phyloP scores from a whole-genome alignment of 306 rosid species.

The Vachellia collinsii region DNA sequence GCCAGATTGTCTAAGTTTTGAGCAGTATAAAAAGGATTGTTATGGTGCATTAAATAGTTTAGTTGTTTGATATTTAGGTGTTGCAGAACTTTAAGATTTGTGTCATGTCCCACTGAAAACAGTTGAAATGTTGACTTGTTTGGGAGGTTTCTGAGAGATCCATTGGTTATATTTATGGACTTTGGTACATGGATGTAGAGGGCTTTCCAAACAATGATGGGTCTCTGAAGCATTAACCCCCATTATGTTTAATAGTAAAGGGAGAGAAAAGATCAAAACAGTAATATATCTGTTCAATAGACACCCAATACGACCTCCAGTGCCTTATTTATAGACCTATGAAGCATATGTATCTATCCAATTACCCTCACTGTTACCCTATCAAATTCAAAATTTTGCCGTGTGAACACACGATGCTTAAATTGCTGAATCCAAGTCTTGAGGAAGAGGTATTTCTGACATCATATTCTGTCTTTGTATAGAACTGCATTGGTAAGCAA shows the following conservation, averaged over 20 bases:
- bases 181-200: neutral
- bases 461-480: slow-evolving; percentile 30
- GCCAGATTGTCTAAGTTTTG: neutral
- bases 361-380: too few relatives aligned
- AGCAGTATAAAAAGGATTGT: neutral
- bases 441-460: neutral
- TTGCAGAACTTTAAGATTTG: neutral
- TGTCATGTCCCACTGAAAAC: neutral
- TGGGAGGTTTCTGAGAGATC: neutral
- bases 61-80: neutral
- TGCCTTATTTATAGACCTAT: too few relatives aligned
- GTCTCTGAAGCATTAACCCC: too few relatives aligned
- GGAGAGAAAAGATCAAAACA: too few relatives aligned
- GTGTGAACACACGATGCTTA: neutral
- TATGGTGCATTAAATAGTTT: neutral
- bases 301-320: too few relatives aligned
- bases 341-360: too few relatives aligned
- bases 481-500: slow-evolving; percentile 67
- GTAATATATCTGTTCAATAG: too few relatives aligned
- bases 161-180: neutral
- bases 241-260: too few relatives aligned
- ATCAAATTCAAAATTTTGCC: too few relatives aligned
- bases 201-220: neutral
- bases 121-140: neutral
- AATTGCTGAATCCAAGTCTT: neutral